Percentiles rank a stretch among this genome's conserved stretches.
Evolutionary conservation across 495 filamentous ascomycete species (phyloP).

Genomic region (Penicillium nucicola): DNA sequence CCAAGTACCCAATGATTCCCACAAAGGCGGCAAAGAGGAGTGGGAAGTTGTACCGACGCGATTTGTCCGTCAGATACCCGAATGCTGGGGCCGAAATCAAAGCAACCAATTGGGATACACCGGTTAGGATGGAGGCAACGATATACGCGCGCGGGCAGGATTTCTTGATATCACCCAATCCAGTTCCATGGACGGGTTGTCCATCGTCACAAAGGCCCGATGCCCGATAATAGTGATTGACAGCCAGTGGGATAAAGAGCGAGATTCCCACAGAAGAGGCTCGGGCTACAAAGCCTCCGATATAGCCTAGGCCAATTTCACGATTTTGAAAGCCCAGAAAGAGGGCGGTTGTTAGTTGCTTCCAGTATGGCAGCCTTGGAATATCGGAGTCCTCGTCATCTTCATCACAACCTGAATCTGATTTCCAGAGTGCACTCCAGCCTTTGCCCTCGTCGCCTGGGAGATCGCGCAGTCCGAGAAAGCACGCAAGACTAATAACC

Average conservation of each 20-base stretch:
- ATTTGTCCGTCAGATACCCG: constrained; percentile 70
- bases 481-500: constrained; percentile 67
- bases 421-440: constrained; percentile 46
- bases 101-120: constrained; percentile 81
- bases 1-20: constrained; percentile 72
- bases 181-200: constrained; percentile 48
- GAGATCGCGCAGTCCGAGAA: constrained; percentile 75
- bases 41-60: constrained; percentile 63
- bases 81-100: constrained; percentile 82
- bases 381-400: neutral
- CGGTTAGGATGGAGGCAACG: constrained; percentile 79
- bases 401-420: neutral
- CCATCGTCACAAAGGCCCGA: constrained; percentile 71
- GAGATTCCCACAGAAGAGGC: constrained; percentile 95
- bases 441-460: constrained; percentile 76
- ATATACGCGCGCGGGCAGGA: constrained; percentile 82
- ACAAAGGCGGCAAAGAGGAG: constrained; percentile 66
- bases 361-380: constrained; percentile 28
- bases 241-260: constrained; percentile 86
- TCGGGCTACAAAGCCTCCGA: constrained; percentile 92
- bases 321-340: constrained; percentile 69
- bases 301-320: constrained; percentile 79
- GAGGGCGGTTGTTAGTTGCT: constrained; percentile 59
- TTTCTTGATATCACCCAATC: constrained; percentile 63
- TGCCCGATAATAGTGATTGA: constrained; percentile 85